Base-by-base conservation (phyloP, 306 rosid species). In the Aeschynomene evenia region DNA sequence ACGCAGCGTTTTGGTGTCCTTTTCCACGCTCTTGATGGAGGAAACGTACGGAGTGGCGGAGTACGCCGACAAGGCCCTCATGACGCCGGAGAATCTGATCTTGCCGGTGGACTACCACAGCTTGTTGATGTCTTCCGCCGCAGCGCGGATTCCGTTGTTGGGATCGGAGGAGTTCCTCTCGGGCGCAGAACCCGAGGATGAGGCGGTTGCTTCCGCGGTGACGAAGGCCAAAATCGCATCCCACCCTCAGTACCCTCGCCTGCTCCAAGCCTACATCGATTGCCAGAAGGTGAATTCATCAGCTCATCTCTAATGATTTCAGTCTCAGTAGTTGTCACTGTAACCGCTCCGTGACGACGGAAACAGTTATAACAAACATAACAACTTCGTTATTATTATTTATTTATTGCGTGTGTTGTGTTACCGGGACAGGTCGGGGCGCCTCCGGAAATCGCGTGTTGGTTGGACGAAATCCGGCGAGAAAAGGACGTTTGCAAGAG, bases 81-180 rank as follows among this genome's bases (percentile, higher is more conserved):
- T 90, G 92, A 76, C 91, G 52, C 96, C 97, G 77, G 99, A 91
- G 70, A 87, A 87, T 83, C 96, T 87, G 82, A 84, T 89, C 62
- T 80, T 91, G 1, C 96, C 96, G 5, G 14, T 82, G 11, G 95
- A 95, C 61, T 90, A 91, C 82, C 88, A 83, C 80, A 82, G 63
- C 54, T 75, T 81, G 5, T 77, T 87, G 10, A 77, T 83, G 19
- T 84, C 86, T 16, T 40, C 68, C 29, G 45, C 66, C 66, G 72
- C 72, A 4, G 77, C 57, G 34, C 86, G 90, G 79, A 51, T 85
- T 61, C 94, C 96, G 9, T 64, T 89, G 68, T 89, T 87, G 76
- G 96, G 97, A 87, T 87, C 99, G 71, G 86, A 89, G 40, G 91
- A 83, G 18, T 21, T 95, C 72, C 78, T 89, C 68, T 64, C 95